Evolutionary conservation across 495 filamentous ascomycete species (phyloP).

Genomic region (Aspergillus biplanus): DNA sequence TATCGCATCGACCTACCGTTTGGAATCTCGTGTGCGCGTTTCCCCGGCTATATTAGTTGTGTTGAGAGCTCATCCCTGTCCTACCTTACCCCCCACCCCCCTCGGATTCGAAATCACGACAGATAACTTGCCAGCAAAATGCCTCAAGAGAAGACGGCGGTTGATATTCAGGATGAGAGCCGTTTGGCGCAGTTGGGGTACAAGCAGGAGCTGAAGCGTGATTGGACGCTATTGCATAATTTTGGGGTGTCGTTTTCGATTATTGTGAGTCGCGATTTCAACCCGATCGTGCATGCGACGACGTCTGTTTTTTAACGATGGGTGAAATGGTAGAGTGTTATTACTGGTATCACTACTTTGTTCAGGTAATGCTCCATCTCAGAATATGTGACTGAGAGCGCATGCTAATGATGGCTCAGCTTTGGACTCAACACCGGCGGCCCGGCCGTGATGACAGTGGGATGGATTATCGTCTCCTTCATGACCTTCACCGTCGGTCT

Average conservation of each 20-base stretch:
- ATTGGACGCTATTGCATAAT: slow-evolving; percentile 8
- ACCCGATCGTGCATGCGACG: neutral
- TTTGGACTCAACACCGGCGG: slow-evolving; percentile 8
- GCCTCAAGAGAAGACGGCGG: neutral
- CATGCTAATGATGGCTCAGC: neutral
- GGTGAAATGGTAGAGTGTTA: neutral
- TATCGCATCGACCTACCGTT: too few relatives aligned
- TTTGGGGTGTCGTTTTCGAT: slow-evolving; percentile 9
- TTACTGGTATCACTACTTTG: slow-evolving; percentile 5
- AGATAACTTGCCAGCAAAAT: neutral
- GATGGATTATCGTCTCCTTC: slow-evolving; percentile 7
- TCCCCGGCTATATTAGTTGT: too few relatives aligned
- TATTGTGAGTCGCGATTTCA: neutral
- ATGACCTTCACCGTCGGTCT: slow-evolving; percentile 5
- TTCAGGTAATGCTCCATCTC: neutral
- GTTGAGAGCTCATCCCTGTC: too few relatives aligned
- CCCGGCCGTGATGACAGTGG: slow-evolving; percentile 2
- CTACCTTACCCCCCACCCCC: too few relatives aligned
- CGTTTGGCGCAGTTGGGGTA: slow-evolving; percentile 6
- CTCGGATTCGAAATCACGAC: too few relatives aligned
- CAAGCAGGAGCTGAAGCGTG: slow-evolving; percentile 11
- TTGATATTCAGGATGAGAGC: slow-evolving; percentile 10
- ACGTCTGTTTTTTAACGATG: neutral
- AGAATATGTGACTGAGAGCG: neutral
- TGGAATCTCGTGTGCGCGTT: too few relatives aligned